phyloP scores from a whole-genome alignment of 2,329 filamentous ascomycete genomes.

The Cercospora sojina region DNA sequence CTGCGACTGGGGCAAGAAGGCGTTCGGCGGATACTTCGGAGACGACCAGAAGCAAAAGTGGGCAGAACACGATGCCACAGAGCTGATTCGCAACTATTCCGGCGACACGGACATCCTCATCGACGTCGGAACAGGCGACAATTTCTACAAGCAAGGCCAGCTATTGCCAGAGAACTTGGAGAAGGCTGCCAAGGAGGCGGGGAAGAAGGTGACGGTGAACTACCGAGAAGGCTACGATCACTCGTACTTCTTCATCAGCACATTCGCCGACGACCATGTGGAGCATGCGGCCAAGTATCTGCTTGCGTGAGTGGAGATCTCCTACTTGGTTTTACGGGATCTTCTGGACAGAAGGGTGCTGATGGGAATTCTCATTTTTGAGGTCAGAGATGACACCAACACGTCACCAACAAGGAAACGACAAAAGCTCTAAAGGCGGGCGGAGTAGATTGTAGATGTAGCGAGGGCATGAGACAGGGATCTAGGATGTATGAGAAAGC shows the following conservation, averaged over 20 bases:
- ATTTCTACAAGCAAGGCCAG: constrained; percentile 94
- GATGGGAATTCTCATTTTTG: constrained; percentile 16
- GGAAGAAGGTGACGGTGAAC: constrained; percentile 71
- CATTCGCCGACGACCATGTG: constrained; percentile 86
- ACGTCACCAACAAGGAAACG: constrained; percentile 10
- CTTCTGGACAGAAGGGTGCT: constrained; percentile 6
- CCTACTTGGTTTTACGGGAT: neutral
- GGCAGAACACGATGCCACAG: constrained; percentile 88
- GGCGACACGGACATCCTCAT: constrained; percentile 74
- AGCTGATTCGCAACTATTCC: constrained; percentile 76
- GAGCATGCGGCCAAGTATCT: constrained; percentile 88
- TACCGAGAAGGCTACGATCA: constrained; percentile 94
- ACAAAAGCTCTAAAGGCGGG: constrained; percentile 16
- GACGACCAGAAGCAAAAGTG: constrained; percentile 69
- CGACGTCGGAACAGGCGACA: constrained; percentile 90
- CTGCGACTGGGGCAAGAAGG: constrained; percentile 94
- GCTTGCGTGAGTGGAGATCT: constrained; percentile 27
- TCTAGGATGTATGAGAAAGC: constrained; percentile 3
- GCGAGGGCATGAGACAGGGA: neutral
- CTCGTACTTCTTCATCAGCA: constrained; percentile 94
- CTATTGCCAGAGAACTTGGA: constrained; percentile 91
- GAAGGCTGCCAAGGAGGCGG: constrained; percentile 72
- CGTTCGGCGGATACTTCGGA: constrained; percentile 87
- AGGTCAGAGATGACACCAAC: constrained; percentile 7
- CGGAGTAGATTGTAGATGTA: constrained; percentile 8